Conservation (phyloP, 225 moss, liverwort and hornwort genomes). For the Climacium dendroides region DNA sequence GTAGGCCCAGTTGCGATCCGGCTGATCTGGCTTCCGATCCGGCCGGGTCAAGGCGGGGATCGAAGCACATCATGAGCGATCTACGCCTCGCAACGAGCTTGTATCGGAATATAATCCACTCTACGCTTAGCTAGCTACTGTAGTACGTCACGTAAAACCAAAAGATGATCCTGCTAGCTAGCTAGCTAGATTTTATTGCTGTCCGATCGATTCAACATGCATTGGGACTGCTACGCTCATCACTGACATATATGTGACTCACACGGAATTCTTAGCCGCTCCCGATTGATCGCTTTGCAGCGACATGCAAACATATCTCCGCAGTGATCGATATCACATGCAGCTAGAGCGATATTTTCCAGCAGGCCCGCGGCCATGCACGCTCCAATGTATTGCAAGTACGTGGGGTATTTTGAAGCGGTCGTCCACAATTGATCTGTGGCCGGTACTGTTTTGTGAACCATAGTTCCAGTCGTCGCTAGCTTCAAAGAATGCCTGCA, state of each 20-base stretch:
- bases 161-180: not conserved
- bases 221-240: not conserved
- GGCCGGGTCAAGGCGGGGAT: too few relatives aligned
- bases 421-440: not conserved
- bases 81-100: too few relatives aligned
- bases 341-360: not conserved
- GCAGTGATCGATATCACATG: not conserved
- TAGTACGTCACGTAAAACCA: too few relatives aligned
- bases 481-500: not conserved
- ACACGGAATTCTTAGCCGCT: not conserved
- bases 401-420: not conserved
- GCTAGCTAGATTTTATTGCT: not conserved
- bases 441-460: not conserved
- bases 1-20: too few relatives aligned
- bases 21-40: too few relatives aligned
- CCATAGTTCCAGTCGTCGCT: not conserved
- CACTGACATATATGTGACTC: not conserved
- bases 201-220: not conserved
- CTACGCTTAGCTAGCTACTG: too few relatives aligned
- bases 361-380: not conserved
- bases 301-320: not conserved
- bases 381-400: not conserved
- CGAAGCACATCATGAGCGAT: too few relatives aligned
- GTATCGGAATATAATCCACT: too few relatives aligned
- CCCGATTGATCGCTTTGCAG: too few relatives aligned